These are phyloP conservation scores for Candida morakotiae DNA, from an alignment of 805 yeast genomes.

Conservation along the genomic window DNA sequence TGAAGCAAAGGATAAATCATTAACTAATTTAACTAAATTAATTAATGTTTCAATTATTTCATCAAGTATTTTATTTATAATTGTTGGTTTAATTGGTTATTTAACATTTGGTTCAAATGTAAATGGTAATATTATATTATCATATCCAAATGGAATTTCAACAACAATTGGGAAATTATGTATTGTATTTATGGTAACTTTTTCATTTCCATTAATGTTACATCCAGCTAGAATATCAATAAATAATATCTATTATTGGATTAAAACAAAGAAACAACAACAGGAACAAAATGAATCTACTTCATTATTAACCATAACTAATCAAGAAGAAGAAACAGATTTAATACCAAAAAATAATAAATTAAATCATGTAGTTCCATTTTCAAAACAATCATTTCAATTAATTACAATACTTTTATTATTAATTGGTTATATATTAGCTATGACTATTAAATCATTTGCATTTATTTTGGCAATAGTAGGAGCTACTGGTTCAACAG, in stretches of 20 bases:
- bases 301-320: background rate
- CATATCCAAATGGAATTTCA: conserved; percentile 63
- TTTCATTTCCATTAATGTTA: conserved; percentile 86
- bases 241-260: conserved; percentile 62
- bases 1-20: conserved; percentile 60
- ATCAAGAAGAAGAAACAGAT: conserved; percentile 1
- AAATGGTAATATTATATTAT: conserved; percentile 71
- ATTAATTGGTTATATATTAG: conserved; percentile 54
- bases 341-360: background rate
- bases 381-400: conserved; percentile 21
- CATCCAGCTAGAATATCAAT: conserved; percentile 87
- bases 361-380: conserved; percentile 22
- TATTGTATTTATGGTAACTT: conserved; percentile 72
- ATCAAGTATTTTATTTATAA: conserved; percentile 59
- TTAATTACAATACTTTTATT: conserved; percentile 34
- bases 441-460: conserved; percentile 65
- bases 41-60: conserved; percentile 49
- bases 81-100: conserved; percentile 81
- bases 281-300: background rate
- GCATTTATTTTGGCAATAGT: conserved; percentile 82
- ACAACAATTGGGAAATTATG: conserved; percentile 78
- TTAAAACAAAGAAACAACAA: conserved; percentile 17
- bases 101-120: conserved; percentile 81
- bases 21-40: conserved; percentile 36
- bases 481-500: conserved; percentile 91